Evolutionary conservation across 2,329 filamentous ascomycete species (phyloP), one percentile per base, ranked within the genome.

Genomic region (Dactylonectria macrodidyma): DNA sequence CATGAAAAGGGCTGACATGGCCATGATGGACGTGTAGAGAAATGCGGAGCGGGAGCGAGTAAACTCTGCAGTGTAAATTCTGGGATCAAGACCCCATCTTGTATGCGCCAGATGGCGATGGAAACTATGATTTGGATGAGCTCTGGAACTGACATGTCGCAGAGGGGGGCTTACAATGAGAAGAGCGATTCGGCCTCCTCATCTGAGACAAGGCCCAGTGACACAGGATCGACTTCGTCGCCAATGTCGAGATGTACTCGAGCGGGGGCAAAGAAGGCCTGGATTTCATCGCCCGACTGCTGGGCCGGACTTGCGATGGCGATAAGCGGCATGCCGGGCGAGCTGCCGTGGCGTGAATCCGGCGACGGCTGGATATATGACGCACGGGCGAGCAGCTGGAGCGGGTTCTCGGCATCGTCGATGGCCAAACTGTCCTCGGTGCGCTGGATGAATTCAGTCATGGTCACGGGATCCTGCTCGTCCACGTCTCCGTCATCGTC

Each of bases 341-440:
- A 78, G 55, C 71, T 72, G 0, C 75, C 76, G 50, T 74, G 73
- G 19, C 76, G 73, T 38, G 77, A 74, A 14, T 80, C 77, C 1
- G 83, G 85, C 26, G 85, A 87, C n/a, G 88, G 83, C 65, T 88
- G 87, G 46, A 92, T 84, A 78, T 93, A 91, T 0, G 92, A 94
- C 1, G 92, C 92, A 36, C 92, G 87, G 3, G 92, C 92, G 38
- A 94, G 88, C 16, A 94, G 82, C 77, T 94, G 92, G 5, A 94
- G 81, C 0, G 92, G 92, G 68, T 94, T 94, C 75, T 94, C 92
- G 3, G 92, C 92, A 77, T 93, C 92, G 72, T 94, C 91, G 30
- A 92, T 82, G 12, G 89, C 86, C 36, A 92, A 84, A 56, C 83
- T 86, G 61, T 90, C 88, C 44, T 86, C 84, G 1, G 75, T 76